Base-by-base conservation (phyloP, 495 filamentous ascomycete genomes). In the Friedmanniomyces simplex region DNA sequence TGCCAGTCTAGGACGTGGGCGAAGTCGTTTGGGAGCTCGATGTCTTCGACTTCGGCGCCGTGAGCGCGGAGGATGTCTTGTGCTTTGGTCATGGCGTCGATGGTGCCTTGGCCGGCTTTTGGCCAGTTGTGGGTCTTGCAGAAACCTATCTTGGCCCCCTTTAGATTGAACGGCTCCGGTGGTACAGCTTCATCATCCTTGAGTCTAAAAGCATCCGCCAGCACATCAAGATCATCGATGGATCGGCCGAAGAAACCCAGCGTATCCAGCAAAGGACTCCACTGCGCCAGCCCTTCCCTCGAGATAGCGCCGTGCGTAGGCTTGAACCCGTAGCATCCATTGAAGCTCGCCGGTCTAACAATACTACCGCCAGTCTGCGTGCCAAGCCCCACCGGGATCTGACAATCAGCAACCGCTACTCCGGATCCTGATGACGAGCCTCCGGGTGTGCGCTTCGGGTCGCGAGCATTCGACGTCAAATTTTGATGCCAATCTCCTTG, bases 261-360 rank as follows among this genome's bases (percentile, higher is more conserved):
- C 0, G 79, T 83, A 59, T 83, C 79, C 28, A 76, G 70, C 8
- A 66, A 75, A 2, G 73, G 63, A 6, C 75, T 73, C 65, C 73
- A 79, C 16, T 73, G 50, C 60, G 73, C 75, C 52, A 68, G 62
- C 0, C 79, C 79, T 63, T 81, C 79, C 22, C 76, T 68, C n/a
- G 72, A 77, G 25, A 83, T 74, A 0, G 76, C 65, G 41, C 73
- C 74, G 74, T 76, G 78, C 0, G 79, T 83, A 26, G 79, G 80
- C 62, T 83, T 83, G 25, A 82, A 63, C 2, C 71, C 76, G 57
- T 75, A 81, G 18, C 77, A 70, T 28, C 78, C 77, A 52, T 77
- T 78, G 64, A 75, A 82, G 0, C 76, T 79, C 3, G 64, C 79
- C 0, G 80, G 80, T 1, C 78, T 73, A 43, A 69, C 60, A 10